Conservation (phyloP, 352 stramenopile species). For the Globisporangium parvum region DNA sequence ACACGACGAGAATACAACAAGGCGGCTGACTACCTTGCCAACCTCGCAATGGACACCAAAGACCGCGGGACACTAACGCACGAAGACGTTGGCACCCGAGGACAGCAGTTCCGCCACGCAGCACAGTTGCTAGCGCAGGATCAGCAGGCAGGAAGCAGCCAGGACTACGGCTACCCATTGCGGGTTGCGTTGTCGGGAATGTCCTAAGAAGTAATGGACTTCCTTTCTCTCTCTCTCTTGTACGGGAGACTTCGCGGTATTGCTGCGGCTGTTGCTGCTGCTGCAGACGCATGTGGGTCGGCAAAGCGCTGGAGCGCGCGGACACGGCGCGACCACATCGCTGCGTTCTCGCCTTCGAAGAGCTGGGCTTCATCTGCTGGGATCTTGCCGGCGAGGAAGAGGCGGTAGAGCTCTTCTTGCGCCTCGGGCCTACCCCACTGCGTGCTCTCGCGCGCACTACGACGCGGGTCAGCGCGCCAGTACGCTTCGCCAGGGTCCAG, state of each 20-base stretch:
- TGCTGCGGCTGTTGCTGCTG: conserved; percentile 1
- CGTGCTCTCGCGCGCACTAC: conserved; percentile 18
- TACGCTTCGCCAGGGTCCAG: conserved; percentile 38
- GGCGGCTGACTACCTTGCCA: background rate
- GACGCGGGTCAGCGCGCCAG: conserved; percentile 21
- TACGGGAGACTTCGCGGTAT: conserved; percentile 38
- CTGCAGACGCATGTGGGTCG: conserved; percentile 20
- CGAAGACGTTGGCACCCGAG: too few relatives aligned
- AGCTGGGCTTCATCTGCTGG: conserved; percentile 51
- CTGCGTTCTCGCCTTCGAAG: conserved; percentile 28
- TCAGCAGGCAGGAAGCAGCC: too few relatives aligned
- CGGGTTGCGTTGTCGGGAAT: too few relatives aligned
- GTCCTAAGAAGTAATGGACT: too few relatives aligned
- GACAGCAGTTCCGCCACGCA: too few relatives aligned
- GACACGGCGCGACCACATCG: conserved; percentile 66
- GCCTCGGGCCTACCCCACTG: conserved; percentile 33
- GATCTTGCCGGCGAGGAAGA: conserved; percentile 67
- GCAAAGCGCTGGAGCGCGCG: conserved; percentile 38
- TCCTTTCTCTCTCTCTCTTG: conserved; percentile 10
- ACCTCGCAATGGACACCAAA: conserved; percentile 14
- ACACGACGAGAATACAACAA: background rate
- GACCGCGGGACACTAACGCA: conserved; percentile 19
- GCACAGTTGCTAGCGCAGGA: too few relatives aligned
- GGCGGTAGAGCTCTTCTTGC: conserved; percentile 60
- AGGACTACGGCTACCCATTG: too few relatives aligned